A percentile compares a stretch with the other conserved stretches of the same genome.
These are phyloP conservation scores for Coemansia sp. DNA, from an alignment of 192 early-diverging fungal species.

Conservation along the genomic window DNA sequence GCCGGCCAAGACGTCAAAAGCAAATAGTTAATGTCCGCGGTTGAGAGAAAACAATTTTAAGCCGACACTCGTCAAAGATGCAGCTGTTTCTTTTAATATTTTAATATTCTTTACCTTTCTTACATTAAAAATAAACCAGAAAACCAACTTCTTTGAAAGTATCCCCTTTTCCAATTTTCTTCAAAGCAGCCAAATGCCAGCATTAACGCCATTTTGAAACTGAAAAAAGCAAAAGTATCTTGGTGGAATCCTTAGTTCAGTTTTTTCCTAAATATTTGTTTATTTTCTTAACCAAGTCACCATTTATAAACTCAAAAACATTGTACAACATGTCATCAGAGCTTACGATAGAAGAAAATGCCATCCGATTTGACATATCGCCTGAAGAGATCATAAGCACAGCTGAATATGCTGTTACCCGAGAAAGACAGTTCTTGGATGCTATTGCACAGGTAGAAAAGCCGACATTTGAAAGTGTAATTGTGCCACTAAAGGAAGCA, in stretches of 20 bases:
- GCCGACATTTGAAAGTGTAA: not conserved
- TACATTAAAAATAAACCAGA: not conserved
- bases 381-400: not conserved
- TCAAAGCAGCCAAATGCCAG: not conserved
- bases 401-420: not conserved
- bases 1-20: not conserved
- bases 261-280: not conserved
- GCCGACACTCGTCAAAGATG: not conserved
- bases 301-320: not conserved
- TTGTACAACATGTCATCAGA: not conserved
- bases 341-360: not conserved
- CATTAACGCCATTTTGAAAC: not conserved
- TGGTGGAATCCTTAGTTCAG: not conserved
- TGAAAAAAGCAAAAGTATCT: not conserved
- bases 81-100: not conserved
- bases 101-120: not conserved
- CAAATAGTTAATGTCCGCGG: too few species aligned
- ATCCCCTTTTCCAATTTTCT: not conserved
- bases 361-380: not conserved
- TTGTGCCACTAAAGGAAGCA: not conserved
- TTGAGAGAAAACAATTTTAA: too few species aligned
- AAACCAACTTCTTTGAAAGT: not conserved
- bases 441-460: not conserved
- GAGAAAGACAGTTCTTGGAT: not conserved
- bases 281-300: not conserved